Conservation (phyloP, 768 basidiomycete genomes). For the Amanita subjunquillea region DNA sequence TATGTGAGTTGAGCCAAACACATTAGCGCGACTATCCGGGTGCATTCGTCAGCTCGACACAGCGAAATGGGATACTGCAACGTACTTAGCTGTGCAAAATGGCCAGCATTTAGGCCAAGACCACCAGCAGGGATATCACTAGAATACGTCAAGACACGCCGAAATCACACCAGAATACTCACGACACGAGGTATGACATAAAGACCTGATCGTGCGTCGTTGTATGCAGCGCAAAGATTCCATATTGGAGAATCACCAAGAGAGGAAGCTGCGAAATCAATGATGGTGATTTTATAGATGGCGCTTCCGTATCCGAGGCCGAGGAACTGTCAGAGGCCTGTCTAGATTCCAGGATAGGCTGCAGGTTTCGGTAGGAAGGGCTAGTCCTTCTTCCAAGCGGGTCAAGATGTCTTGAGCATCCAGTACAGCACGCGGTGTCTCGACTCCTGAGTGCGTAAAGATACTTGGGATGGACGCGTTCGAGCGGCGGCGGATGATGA, state of each 20-base stretch:
- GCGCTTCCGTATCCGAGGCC: conserved; percentile 26
- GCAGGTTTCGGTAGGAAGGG: conserved; percentile 26
- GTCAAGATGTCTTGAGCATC: conserved; percentile 59
- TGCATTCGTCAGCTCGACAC: conserved; percentile 4
- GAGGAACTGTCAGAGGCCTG: conserved; percentile 20
- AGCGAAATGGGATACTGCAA: conserved; percentile 5
- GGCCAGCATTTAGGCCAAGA: conserved; percentile 78
- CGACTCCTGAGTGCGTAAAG: conserved; percentile 77
- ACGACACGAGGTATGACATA: conserved; percentile 87
- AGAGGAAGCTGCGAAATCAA: conserved; percentile 69
- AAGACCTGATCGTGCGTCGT: conserved; percentile 89
- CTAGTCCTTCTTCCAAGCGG: conserved; percentile 26
- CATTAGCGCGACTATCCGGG: conserved; percentile 72
- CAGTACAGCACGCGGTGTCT: conserved; percentile 63
- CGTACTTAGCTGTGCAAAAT: conserved; percentile 87
- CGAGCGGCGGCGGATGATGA: conserved; percentile 43
- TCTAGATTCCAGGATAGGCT: conserved; percentile 41
- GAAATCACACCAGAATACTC: conserved; percentile 18
- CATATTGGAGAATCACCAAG: conserved; percentile 84
- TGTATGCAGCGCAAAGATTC: conserved; percentile 77
- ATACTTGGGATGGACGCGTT: conserved; percentile 62
- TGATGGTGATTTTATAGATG: conserved; percentile 48
- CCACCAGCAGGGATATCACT: conserved; percentile 84
- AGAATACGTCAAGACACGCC: conserved; percentile 7
- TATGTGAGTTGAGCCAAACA: conserved; percentile 90